Percentiles rank a stretch among this genome's conserved stretches.
phyloP scores from a whole-genome alignment of 306 rosid genomes.

The Rubus parviflorus region DNA sequence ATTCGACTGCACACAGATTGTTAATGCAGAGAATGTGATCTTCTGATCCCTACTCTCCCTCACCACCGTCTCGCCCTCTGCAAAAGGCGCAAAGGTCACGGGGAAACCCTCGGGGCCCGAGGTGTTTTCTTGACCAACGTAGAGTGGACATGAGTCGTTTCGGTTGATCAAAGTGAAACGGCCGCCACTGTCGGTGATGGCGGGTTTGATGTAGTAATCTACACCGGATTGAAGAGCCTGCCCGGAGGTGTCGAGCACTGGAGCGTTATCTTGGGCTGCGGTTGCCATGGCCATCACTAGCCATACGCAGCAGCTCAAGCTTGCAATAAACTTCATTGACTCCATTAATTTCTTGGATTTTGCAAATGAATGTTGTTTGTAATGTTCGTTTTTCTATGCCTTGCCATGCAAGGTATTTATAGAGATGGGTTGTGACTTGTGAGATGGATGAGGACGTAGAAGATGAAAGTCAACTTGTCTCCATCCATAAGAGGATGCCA shows the following conservation, averaged over 20 bases:
- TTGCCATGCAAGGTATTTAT: constrained; percentile 25
- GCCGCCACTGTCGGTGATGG: constrained; percentile 56
- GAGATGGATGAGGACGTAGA: not conserved
- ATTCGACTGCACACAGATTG: constrained; percentile 31
- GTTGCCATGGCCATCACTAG: constrained; percentile 30
- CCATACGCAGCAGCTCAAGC: constrained; percentile 25
- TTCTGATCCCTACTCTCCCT: constrained; percentile 38
- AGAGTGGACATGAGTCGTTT: constrained; percentile 36
- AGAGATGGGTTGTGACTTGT: not conserved
- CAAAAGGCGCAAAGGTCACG: constrained; percentile 44
- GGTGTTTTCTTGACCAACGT: constrained; percentile 47
- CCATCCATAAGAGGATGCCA: not conserved
- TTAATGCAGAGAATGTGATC: constrained; percentile 30
- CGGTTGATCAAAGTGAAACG: constrained; percentile 40
- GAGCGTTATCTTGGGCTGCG: constrained; percentile 26
- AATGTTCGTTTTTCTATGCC: constrained; percentile 18
- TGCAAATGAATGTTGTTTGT: not conserved
- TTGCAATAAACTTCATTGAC: constrained; percentile 8
- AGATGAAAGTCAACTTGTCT: not conserved
- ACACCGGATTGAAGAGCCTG: constrained; percentile 36
- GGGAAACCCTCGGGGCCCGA: constrained; percentile 30
- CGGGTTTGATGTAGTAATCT: constrained; percentile 61
- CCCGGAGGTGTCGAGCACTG: constrained; percentile 51
- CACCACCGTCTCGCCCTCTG: constrained; percentile 27
- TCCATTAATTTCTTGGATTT: not conserved